These are phyloP conservation scores for Oemleria cerasiformis DNA, from an alignment of 306 rosid species.

Conservation along the genomic window DNA sequence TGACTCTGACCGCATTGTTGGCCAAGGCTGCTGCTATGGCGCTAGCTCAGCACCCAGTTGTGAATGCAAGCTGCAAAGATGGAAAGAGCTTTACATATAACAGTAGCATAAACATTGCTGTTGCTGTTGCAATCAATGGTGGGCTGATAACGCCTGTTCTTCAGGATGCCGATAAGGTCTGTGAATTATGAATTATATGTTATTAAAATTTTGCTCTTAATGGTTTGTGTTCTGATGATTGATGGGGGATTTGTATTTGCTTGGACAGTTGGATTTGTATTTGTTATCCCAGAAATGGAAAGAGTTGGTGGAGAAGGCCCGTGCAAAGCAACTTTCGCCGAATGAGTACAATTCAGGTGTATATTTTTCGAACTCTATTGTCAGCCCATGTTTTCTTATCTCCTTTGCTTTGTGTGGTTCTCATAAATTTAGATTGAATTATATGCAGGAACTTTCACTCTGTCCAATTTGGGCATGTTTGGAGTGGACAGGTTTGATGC, in stretches of 20 bases:
- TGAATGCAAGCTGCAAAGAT: slow-evolving; percentile 73
- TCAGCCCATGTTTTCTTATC: not conserved
- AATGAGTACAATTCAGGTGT: slow-evolving; percentile 83
- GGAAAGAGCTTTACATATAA: slow-evolving; percentile 72
- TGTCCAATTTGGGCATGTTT: slow-evolving; percentile 94
- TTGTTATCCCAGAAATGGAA: slow-evolving; percentile 88
- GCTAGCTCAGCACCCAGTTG: slow-evolving; percentile 76
- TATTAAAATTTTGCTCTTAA: not conserved
- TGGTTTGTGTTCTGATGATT: not conserved
- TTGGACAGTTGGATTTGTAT: slow-evolving; percentile 80
- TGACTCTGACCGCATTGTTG: slow-evolving; percentile 86
- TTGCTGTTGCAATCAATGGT: slow-evolving; percentile 82
- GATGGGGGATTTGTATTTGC: slow-evolving; percentile 19
- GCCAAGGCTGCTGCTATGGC: slow-evolving; percentile 89
- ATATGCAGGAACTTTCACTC: slow-evolving; percentile 78
- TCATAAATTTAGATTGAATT: slow-evolving; percentile 13
- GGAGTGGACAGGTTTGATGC: slow-evolving; percentile 95
- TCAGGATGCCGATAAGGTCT: slow-evolving; percentile 86
- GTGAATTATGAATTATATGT: slow-evolving; percentile 5
- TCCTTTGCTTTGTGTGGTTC: slow-evolving; percentile 4
- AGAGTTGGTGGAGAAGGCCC: slow-evolving; percentile 81
- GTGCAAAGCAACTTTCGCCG: slow-evolving; percentile 90
- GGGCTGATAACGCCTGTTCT: slow-evolving; percentile 91
- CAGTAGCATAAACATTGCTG: slow-evolving; percentile 64
- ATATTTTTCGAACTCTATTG: slow-evolving; percentile 8